phyloP scores from a whole-genome alignment of 2,329 filamentous ascomycete species.

The Furcasterigmium furcatum region DNA sequence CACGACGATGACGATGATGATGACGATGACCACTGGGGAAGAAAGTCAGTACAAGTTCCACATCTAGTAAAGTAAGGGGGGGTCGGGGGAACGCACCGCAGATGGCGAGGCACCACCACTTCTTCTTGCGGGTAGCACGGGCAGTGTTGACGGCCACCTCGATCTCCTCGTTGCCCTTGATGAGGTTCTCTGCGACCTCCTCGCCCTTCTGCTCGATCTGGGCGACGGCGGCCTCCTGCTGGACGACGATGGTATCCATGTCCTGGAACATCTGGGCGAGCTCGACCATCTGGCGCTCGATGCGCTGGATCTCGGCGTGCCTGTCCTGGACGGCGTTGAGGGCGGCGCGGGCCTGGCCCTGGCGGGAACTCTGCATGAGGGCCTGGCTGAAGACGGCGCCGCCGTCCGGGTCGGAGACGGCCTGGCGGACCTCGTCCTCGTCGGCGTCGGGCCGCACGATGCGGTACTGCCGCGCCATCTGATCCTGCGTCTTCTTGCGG shows the following conservation, averaged over 20 bases:
- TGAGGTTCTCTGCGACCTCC: constrained; percentile 79
- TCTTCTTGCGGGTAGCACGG: constrained; percentile 79
- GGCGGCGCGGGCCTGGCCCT: constrained; percentile 76
- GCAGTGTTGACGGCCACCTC: constrained; percentile 79
- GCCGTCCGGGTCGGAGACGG: constrained; percentile 64
- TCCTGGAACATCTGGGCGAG: constrained; percentile 86
- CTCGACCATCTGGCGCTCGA: constrained; percentile 86
- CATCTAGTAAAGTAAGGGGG: neutral
- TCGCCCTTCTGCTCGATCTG: constrained; percentile 86
- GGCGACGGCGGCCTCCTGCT: constrained; percentile 78
- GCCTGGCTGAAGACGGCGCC: constrained; percentile 83
- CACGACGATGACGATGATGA: constrained; percentile 49
- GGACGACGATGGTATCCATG: constrained; percentile 78
- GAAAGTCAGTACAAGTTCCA: constrained; percentile 2
- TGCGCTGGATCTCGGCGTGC: constrained; percentile 85
- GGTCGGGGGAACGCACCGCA: constrained; percentile 39
- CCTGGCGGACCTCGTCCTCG: constrained; percentile 73
- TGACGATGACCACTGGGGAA: constrained; percentile 44
- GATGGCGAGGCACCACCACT: constrained; percentile 92
- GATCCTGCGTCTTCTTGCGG: constrained; percentile 74
- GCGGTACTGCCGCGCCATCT: constrained; percentile 84
- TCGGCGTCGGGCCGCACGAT: constrained; percentile 82
- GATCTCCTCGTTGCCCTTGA: constrained; percentile 80
- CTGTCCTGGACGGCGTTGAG: constrained; percentile 78
- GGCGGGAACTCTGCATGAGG: constrained; percentile 75